phyloP scores from a whole-genome alignment of 768 basidiomycete genomes.

The Dentipellis sp. region DNA sequence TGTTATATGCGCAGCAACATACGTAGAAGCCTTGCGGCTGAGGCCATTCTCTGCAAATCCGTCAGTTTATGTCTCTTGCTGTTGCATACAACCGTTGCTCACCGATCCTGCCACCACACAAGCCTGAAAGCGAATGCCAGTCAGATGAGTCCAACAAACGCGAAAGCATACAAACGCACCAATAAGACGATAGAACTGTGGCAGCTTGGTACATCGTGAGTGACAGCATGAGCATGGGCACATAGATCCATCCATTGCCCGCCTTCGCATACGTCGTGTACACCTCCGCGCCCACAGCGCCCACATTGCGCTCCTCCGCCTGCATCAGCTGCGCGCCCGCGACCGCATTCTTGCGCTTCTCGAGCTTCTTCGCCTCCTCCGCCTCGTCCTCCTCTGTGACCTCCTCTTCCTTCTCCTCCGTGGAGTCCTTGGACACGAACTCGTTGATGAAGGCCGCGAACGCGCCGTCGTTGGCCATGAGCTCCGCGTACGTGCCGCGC shows the following conservation, averaged over 20 bases:
- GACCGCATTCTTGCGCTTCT: conserved; percentile 26
- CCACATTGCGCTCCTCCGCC: conserved; percentile 73
- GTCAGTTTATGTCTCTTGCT: conserved; percentile 5
- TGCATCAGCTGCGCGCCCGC: conserved; percentile 63
- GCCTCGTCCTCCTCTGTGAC: conserved; percentile 26
- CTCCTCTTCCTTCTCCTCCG: conserved; percentile 37
- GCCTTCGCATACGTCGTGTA: conserved; percentile 61
- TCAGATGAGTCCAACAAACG: conserved; percentile 7
- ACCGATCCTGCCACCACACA: conserved; percentile 77
- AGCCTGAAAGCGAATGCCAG: conserved; percentile 35
- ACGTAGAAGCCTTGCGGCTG: conserved; percentile 65
- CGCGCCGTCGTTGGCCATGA: conserved; percentile 53
- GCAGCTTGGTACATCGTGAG: conserved; percentile 61
- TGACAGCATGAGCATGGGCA: conserved; percentile 58
- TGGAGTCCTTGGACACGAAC: conserved; percentile 54
- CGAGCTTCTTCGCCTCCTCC: conserved; percentile 27
- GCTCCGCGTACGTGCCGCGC: conserved; percentile 66
- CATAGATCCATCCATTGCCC: conserved; percentile 52
- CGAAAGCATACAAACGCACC: conserved; percentile 32
- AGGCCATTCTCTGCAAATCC: conserved; percentile 38
- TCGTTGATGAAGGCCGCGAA: conserved; percentile 42
- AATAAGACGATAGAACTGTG: conserved; percentile 65
- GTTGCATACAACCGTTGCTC: conserved; percentile 12
- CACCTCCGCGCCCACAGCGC: conserved; percentile 47
- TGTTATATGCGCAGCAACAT: conserved; percentile 13